Conservation (phyloP, 2,329 filamentous ascomycete genomes). For the Pseudonectria buxi region DNA sequence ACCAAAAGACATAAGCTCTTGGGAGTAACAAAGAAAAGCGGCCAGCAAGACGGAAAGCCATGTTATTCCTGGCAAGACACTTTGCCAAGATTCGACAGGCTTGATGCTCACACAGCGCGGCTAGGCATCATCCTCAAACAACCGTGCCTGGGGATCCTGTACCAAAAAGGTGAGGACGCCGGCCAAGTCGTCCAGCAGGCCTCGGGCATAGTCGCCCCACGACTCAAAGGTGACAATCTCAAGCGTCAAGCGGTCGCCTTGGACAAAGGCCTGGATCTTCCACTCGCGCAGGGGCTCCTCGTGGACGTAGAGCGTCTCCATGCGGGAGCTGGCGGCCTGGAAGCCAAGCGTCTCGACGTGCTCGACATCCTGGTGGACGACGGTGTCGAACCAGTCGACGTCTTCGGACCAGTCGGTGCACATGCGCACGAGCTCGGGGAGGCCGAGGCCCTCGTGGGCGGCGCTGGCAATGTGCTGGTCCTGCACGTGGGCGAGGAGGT, state of each 20-base stretch:
- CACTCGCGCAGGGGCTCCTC: conserved; percentile 49
- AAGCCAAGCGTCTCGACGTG: conserved; percentile 51
- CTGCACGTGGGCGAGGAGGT: conserved; percentile 48
- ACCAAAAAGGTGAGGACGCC: conserved; percentile 14
- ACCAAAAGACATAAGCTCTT: no score
- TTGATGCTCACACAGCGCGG: not conserved
- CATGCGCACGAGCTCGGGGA: conserved; percentile 43
- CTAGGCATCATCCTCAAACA: conserved; percentile 11
- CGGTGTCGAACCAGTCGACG: conserved; percentile 44
- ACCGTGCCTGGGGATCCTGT: conserved; percentile 4
- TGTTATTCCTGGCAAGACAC: no score
- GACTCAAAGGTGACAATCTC: conserved; percentile 55
- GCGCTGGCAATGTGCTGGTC: conserved; percentile 51
- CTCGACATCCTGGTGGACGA: conserved; percentile 54
- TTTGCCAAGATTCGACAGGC: no score
- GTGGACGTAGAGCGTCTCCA: conserved; percentile 55
- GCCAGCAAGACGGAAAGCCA: no score
- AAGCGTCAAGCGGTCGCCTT: conserved; percentile 43
- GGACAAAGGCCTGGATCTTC: conserved; percentile 56
- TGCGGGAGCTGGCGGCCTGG: conserved; percentile 31
- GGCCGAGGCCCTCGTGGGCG: conserved; percentile 47
- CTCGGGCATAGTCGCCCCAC: conserved; percentile 45
- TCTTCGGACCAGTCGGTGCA: conserved; percentile 38
- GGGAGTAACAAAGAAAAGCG: no score
- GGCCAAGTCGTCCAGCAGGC: conserved; percentile 44